Evolutionary conservation across 208 protist genomes (phyloP).

Genomic region (Crithidia acanthocephali): DNA sequence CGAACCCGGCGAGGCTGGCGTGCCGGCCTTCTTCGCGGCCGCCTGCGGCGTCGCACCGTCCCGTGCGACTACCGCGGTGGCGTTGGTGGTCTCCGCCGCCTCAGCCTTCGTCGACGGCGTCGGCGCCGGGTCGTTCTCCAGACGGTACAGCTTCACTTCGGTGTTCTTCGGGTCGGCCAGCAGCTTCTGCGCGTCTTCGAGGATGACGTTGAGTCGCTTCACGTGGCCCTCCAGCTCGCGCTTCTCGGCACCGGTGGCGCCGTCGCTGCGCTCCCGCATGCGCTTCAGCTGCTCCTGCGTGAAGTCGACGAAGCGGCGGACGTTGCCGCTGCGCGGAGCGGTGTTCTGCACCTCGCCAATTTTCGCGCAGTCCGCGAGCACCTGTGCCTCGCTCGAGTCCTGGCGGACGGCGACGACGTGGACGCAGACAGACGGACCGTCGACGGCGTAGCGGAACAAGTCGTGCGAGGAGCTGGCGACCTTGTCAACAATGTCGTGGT

Average conservation of each 20-base stretch:
- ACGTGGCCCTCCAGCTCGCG: constrained; percentile 33
- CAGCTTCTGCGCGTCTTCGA: constrained; percentile 45
- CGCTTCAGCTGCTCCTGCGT: constrained; percentile 32
- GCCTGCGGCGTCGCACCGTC: too few relatives aligned
- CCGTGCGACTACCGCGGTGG: too few relatives aligned
- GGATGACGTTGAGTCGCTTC: constrained; percentile 38
- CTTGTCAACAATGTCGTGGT: constrained; percentile 38
- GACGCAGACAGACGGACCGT: constrained; percentile 44
- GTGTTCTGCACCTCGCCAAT: constrained; percentile 51
- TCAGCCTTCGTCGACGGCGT: background rate
- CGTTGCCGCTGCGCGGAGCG: constrained; percentile 62
- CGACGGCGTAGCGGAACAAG: constrained; percentile 54
- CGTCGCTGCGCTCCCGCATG: constrained; percentile 29
- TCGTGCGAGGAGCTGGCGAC: constrained; percentile 25
- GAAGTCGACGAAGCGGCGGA: constrained; percentile 66
- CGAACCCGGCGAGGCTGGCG: background rate
- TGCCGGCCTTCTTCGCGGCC: background rate
- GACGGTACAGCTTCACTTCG: constrained; percentile 44
- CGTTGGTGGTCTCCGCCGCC: background rate
- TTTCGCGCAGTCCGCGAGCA: constrained; percentile 36
- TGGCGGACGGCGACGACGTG: constrained; percentile 43
- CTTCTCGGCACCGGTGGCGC: constrained; percentile 32
- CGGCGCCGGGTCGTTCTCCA: constrained; percentile 11
- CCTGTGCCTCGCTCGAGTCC: constrained; percentile 20
- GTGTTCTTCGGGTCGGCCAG: constrained; percentile 44